Percentiles rank a stretch among this genome's conserved stretches.
These are phyloP conservation scores for Pseudogymnoascus sp. DNA, from an alignment of 2,329 filamentous ascomycete species.

Conservation along the genomic window DNA sequence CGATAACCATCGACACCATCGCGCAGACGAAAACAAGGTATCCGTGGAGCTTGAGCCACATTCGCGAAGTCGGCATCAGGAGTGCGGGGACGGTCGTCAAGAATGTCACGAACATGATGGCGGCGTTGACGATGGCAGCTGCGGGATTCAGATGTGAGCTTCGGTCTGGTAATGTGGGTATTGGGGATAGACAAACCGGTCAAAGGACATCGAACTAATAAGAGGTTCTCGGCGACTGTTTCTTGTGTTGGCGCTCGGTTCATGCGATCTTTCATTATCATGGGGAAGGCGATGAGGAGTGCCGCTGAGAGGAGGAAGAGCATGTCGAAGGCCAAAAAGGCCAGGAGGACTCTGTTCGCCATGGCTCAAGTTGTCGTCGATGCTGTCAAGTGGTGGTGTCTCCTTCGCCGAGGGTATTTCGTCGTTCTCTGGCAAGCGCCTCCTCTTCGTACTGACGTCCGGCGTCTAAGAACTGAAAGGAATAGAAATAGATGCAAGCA, in stretches of 20 bases:
- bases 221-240: conserved; percentile 42
- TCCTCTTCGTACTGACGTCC: neutral
- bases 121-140: conserved; percentile 65
- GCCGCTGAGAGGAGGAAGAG: conserved; percentile 44
- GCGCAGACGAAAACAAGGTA: conserved; percentile 55
- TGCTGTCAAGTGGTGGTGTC: neutral
- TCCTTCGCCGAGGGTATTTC: neutral
- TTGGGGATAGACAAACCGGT: conserved; percentile 35
- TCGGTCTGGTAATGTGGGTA: neutral
- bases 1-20: conserved; percentile 57
- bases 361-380: conserved; percentile 23
- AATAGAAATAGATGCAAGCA: neutral
- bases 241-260: conserved; percentile 34
- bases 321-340: conserved; percentile 42
- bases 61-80: conserved; percentile 54
- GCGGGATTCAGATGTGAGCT: neutral
- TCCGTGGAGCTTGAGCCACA: conserved; percentile 62
- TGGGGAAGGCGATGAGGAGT: conserved; percentile 43
- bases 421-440: neutral
- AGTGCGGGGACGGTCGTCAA: conserved; percentile 63
- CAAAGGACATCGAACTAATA: conserved; percentile 44
- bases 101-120: conserved; percentile 64
- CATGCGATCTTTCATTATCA: conserved; percentile 38
- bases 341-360: conserved; percentile 44
- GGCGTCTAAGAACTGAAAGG: neutral